Evolutionary conservation across 78 protist species (phyloP), one percentile per base, ranked within the genome.

Genomic region (Dictyostelium brefeldianum): DNA sequence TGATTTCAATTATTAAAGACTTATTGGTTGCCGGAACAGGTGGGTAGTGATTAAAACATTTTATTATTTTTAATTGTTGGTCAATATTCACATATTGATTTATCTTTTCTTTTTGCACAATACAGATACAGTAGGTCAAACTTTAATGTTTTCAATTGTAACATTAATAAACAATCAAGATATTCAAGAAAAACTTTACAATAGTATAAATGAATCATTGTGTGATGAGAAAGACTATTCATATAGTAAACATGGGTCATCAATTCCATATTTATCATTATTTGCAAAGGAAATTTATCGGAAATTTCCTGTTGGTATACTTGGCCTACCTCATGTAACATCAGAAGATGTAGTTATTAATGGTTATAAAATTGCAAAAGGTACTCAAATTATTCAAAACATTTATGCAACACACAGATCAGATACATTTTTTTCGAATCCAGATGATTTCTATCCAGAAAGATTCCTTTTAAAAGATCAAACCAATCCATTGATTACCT

Each of bases 311-410:
- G 57, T 69, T 12, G 93, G 78, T 47, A 75, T 81, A 6, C 22
- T 87, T 3, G 83, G 81, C 6, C 29, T 87, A 25, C 93, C 93
- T 11, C 93, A 87, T 51, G 29, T 47, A 27, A 50, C 46, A 36
- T 47, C 43, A 1, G 46, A 77, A 36, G 73, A 74, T 64, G 29
- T 62, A 22, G 57, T 10, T 0, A 43, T 87, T 20, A 22, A 70
- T n/a, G 81, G 78, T 20, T 22, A 87, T 36, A 56, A 17, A 15
- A 74, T 87, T 31, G 83, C 93, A 46, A 74, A 87, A 65, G 84
- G 57, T 62, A 65, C 85, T 12, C 75, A 65, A 25, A 51, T 87
- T 22, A 27, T 87, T 47, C 64, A 46, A 41, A 87, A 87, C 18
- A n/a, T 78, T 15, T 53, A 27, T 10, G n/a, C 84, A 5, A 17